Conservation (phyloP, 2,329 filamentous ascomycete genomes). For the Ceratocystis huliohia region DNA sequence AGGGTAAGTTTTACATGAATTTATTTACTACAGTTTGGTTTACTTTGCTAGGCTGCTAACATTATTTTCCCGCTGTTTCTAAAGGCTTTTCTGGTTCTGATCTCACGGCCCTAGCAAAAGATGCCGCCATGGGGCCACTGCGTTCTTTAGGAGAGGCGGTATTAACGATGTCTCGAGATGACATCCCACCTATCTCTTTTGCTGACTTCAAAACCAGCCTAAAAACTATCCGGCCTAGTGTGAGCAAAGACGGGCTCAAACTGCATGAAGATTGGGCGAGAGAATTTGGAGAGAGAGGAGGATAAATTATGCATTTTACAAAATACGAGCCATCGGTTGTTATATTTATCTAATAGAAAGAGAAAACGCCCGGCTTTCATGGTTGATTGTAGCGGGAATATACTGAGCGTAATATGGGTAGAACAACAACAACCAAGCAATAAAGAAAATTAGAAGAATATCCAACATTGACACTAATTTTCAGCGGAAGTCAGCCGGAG, state of each 20-base stretch:
- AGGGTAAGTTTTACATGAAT: constrained; percentile 45
- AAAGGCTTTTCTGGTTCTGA: constrained; percentile 94
- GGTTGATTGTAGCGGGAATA: no score
- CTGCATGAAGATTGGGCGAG: constrained; percentile 89
- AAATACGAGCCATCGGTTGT: not conserved
- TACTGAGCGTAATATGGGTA: no score
- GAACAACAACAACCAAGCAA: no score
- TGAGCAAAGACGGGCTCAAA: constrained; percentile 70
- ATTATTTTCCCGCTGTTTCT: not conserved
- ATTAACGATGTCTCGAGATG: constrained; percentile 82
- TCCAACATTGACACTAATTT: no score
- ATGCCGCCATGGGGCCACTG: constrained; percentile 93
- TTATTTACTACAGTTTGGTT: constrained; percentile 18
- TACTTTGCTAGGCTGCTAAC: not conserved
- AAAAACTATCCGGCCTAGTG: constrained; percentile 73
- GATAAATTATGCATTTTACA: constrained; percentile 34
- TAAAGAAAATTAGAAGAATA: no score
- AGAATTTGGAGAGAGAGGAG: constrained; percentile 85
- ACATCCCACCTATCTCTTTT: constrained; percentile 77
- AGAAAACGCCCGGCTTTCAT: no score
- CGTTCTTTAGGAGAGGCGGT: constrained; percentile 81
- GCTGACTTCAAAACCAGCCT: constrained; percentile 76
- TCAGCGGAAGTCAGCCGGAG: no score
- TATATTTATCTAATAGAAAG: not conserved
- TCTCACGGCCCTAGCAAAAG: constrained; percentile 91